Evolutionary conservation across 306 rosid species (phyloP).

Genomic region (Trifolium pratense): DNA sequence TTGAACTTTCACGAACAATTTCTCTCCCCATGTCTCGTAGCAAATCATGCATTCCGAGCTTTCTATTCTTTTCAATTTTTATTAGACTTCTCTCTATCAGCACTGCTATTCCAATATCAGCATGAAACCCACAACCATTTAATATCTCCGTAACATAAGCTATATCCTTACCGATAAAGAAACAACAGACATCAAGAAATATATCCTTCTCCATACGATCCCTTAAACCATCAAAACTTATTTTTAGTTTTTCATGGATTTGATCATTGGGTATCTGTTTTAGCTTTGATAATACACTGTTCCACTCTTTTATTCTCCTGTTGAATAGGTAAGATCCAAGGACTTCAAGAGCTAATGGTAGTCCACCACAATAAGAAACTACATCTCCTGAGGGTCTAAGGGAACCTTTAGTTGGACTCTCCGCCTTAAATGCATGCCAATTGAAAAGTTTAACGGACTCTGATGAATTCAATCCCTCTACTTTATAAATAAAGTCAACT

Average conservation of each 20-base stretch:
- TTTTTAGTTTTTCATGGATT: slow-evolving; percentile 34
- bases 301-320: slow-evolving; percentile 38
- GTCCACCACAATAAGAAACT: slow-evolving; percentile 37
- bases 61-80: neutral
- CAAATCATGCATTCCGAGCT: slow-evolving; percentile 37
- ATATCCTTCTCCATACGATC: slow-evolving; percentile 29
- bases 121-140: slow-evolving; percentile 42
- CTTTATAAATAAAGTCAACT: neutral
- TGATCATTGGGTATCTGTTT: slow-evolving; percentile 33
- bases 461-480: neutral
- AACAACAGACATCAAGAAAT: slow-evolving; percentile 53
- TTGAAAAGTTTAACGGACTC: slow-evolving; percentile 43
- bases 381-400: slow-evolving; percentile 9
- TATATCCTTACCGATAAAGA: slow-evolving; percentile 43
- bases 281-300: slow-evolving; percentile 43
- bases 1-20: slow-evolving; percentile 30
- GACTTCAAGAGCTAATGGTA: slow-evolving; percentile 52
- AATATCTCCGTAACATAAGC: slow-evolving; percentile 30
- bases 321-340: slow-evolving; percentile 44
- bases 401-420: slow-evolving; percentile 14
- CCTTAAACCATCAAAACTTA: slow-evolving; percentile 32
- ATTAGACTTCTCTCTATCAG: slow-evolving; percentile 42
- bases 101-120: slow-evolving; percentile 41
- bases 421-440: slow-evolving; percentile 41
- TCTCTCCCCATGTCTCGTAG: slow-evolving; percentile 51